Evolutionary conservation across 768 basidiomycete genomes (phyloP).

Genomic region (Termitomyces bulborhizus): DNA sequence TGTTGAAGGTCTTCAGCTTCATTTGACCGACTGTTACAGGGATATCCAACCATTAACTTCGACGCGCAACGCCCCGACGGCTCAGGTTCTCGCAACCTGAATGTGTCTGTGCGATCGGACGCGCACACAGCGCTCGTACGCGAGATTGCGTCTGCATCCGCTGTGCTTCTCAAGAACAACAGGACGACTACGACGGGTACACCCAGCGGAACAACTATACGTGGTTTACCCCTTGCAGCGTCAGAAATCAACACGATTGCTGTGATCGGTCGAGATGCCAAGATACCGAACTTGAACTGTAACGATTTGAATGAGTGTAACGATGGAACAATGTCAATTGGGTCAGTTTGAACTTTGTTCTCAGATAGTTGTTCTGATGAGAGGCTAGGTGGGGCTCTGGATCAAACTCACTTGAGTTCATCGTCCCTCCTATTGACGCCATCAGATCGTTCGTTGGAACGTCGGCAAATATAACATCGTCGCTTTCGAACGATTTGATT

Average conservation of each 20-base stretch:
- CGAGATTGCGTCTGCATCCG: slow-evolving; percentile 61
- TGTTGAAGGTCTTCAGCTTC: neutral
- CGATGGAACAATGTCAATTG: slow-evolving; percentile 56
- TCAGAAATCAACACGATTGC: slow-evolving; percentile 49
- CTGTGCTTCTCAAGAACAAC: slow-evolving; percentile 65
- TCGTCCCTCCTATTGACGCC: slow-evolving; percentile 41
- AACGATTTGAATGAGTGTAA: slow-evolving; percentile 47
- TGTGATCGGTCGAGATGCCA: slow-evolving; percentile 54
- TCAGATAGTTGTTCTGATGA: neutral
- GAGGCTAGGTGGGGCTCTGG: slow-evolving; percentile 42
- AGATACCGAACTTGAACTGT: slow-evolving; percentile 39
- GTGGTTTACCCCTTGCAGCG: slow-evolving; percentile 37
- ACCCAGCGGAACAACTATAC: slow-evolving; percentile 25
- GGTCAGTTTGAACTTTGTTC: slow-evolving; percentile 30
- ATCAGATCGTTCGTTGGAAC: slow-evolving; percentile 31
- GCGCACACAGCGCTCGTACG: slow-evolving; percentile 46
- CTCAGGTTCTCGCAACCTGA: slow-evolving; percentile 35
- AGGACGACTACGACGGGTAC: slow-evolving; percentile 29
- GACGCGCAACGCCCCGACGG: slow-evolving; percentile 41
- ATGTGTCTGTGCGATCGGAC: slow-evolving; percentile 35
- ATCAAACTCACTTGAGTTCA: slow-evolving; percentile 38
- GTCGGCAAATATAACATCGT: slow-evolving; percentile 33
- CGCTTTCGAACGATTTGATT: slow-evolving; percentile 37
- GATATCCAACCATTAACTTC: slow-evolving; percentile 39
- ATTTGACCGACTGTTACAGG: slow-evolving; percentile 18